phyloP scores from a whole-genome alignment of 2,329 filamentous ascomycete genomes.

The Fusarium coicis region DNA sequence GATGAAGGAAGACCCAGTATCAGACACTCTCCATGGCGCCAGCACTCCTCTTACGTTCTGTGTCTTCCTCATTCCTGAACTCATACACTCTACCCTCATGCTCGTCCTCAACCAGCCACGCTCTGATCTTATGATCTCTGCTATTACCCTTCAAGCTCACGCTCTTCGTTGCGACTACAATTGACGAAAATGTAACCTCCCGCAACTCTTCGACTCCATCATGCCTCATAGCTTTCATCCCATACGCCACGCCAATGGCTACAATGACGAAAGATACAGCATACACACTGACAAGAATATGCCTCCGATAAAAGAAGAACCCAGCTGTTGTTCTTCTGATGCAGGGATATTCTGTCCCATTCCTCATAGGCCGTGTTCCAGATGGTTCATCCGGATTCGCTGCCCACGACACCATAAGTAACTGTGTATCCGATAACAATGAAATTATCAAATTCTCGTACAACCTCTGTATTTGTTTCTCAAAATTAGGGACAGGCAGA shows the following conservation, averaged over 20 bases:
- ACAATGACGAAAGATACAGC: slow-evolving; percentile 16
- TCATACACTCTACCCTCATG: not conserved
- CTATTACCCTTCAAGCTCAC: accelerated
- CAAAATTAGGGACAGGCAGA: slow-evolving; percentile 12
- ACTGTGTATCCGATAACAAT: slow-evolving; percentile 19
- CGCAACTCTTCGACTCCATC: slow-evolving; percentile 24
- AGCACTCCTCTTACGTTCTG: not conserved
- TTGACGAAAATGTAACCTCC: slow-evolving; percentile 27
- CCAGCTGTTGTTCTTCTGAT: not conserved
- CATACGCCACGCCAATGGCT: slow-evolving; percentile 5
- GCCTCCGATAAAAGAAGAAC: slow-evolving; percentile 24
- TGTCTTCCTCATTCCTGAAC: not conserved
- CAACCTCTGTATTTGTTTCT: not conserved
- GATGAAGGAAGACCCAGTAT: not conserved
- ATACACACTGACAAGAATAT: slow-evolving; percentile 16
- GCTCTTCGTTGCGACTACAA: not conserved
- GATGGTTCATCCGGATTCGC: slow-evolving; percentile 11
- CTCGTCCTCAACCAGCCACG: not conserved
- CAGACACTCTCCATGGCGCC: not conserved
- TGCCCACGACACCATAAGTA: slow-evolving; percentile 29
- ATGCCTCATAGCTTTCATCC: slow-evolving; percentile 20
- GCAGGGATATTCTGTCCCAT: slow-evolving; percentile 11
- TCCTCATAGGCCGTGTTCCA: not conserved
- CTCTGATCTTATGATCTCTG: not conserved
- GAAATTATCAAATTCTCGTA: slow-evolving; percentile 35